A percentile compares a stretch with the other conserved stretches of the same genome.
phyloP scores from a whole-genome alignment of 768 basidiomycete species.

The Leccinum longicurvipes region DNA sequence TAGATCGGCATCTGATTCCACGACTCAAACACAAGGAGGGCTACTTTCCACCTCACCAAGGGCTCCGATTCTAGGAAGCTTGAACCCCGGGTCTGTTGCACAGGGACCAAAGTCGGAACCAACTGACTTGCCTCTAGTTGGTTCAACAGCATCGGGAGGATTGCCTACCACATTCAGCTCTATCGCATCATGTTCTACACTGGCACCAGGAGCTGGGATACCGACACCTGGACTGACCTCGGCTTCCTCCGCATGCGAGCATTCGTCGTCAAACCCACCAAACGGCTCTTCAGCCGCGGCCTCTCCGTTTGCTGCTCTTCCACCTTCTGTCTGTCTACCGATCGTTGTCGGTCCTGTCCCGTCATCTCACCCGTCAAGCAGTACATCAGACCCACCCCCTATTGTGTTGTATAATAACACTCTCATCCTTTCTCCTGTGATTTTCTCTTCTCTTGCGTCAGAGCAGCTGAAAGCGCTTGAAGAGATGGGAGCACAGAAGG shows the following conservation, averaged over 20 bases:
- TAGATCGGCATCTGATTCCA: constrained; percentile 5
- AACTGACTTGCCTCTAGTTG: neutral
- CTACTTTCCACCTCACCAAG: constrained; percentile 7
- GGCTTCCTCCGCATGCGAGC: too few species aligned
- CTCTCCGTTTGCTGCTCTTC: constrained; percentile 31
- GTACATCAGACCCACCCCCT: constrained; percentile 46
- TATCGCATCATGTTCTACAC: neutral
- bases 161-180: neutral
- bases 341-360: constrained; percentile 76
- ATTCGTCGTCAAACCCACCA: constrained; percentile 16
- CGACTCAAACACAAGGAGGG: constrained; percentile 2
- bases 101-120: constrained; percentile 8
- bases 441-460: constrained; percentile 74
- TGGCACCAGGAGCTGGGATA: constrained; percentile 5
- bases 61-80: neutral
- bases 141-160: constrained; percentile 1
- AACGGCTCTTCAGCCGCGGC: constrained; percentile 15
- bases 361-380: constrained; percentile 49
- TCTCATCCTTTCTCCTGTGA: constrained; percentile 78
- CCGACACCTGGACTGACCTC: constrained; percentile 6
- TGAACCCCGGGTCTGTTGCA: neutral
- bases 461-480: constrained; percentile 76
- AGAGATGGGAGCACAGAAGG: constrained; percentile 76
- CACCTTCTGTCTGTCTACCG: constrained; percentile 59
- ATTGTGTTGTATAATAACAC: constrained; percentile 85